Conservation (phyloP, 257 asterid species). For the Phtheirospermum japonicum region DNA sequence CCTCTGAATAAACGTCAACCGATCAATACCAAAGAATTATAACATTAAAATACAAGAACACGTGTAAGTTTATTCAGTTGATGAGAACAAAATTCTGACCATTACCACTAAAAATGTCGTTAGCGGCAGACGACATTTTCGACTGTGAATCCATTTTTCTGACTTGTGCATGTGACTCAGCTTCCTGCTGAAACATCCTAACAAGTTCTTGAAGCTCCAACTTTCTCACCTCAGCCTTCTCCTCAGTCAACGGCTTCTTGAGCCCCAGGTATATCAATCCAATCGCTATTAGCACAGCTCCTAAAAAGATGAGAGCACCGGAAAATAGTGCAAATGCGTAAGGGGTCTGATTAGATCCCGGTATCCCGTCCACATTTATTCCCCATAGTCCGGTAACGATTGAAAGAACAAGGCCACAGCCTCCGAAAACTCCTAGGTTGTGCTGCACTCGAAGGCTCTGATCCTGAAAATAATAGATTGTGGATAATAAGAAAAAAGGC, state of each 20-base stretch:
- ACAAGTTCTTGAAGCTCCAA: conserved; percentile 45
- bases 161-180: conserved; percentile 48
- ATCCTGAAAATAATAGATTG: conserved; percentile 27
- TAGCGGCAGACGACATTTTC: conserved; percentile 12
- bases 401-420: conserved; percentile 44
- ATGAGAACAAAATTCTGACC: conserved; percentile 22
- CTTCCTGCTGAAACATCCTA: conserved; percentile 40
- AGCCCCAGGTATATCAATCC: conserved; percentile 40
- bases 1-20: not conserved
- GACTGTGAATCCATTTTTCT: conserved; percentile 24
- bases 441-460: conserved; percentile 42
- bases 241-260: conserved; percentile 36
- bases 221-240: conserved; percentile 35
- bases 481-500: not conserved
- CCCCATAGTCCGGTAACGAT: conserved; percentile 40
- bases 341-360: conserved; percentile 33
- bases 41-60: not conserved
- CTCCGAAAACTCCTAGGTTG: conserved; percentile 44
- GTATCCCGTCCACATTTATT: conserved; percentile 44
- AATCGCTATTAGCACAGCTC: conserved; percentile 33
- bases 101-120: conserved; percentile 12
- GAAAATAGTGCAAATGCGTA: conserved; percentile 40
- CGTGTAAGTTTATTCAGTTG: not conserved
- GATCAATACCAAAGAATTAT: not conserved
- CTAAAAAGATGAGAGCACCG: conserved; percentile 32